Evolutionary conservation across 2,329 filamentous ascomycete species (phyloP), one percentile per base, ranked within the genome.

Genomic region (Diaporthe sp.): DNA sequence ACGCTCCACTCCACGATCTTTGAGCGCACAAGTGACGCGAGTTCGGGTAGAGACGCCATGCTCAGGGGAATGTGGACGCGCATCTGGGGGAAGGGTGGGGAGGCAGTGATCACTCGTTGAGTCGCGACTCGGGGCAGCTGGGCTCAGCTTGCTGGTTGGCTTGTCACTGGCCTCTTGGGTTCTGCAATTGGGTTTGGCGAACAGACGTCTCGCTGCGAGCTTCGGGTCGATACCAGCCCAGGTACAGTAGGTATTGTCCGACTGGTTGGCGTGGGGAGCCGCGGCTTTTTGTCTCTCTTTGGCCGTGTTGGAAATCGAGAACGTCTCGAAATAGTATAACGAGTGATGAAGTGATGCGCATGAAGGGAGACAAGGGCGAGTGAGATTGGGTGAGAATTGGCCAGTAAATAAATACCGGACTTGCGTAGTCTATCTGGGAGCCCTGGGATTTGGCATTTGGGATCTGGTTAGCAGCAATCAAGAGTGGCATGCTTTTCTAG

Each of bases 1-100:
- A 78, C 65, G 63, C 74, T 77, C 60, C 78, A 72, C 39, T 78
- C 72, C 8, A 61, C 65, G 58, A 82, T 70, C 76, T 78, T 80
- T 44, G 70, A 72, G 39, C 78, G 75, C 28, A 71, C 22, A 22
- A 72, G 22, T 28, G 75, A 60, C 12, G n/a, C 67, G 39, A 77
- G 22, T 60, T 77, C 77, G 44, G 73, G 65, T 39, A 77, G 71
- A 53, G 72, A 73, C 51, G 53, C 68, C 74, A 75, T 76, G 51
- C 51, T 61, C 49, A 71, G 34, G 20, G 75, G 60, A 15, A 51
- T 42, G 37, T 70, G 63, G 60, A 51, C 49, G 70, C 67, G 73
- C 73, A 76, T 75, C 22, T 51, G 44, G 22, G 10, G 31, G 15
- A 65, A 22, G 61, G n/a, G n/a, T 34, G 25, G 63, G n/a, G 34